Conservation (phyloP, 1,284 basidiomycete genomes). For the Fomitopsis pinicola region DNA sequence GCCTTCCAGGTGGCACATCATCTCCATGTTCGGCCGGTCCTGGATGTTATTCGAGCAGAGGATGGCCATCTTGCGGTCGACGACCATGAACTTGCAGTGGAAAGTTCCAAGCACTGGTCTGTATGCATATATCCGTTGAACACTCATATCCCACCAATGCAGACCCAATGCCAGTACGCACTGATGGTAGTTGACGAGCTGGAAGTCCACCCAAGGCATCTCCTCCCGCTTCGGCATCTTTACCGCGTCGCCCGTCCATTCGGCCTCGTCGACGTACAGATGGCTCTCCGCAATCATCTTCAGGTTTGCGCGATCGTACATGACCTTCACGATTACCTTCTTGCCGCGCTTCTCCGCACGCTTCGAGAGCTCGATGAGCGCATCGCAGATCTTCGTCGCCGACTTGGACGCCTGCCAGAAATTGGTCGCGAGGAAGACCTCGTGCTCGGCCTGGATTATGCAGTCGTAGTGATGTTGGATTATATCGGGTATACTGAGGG, state of each 20-base stretch:
- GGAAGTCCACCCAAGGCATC: constrained; percentile 57
- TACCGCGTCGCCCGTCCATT: constrained; percentile 42
- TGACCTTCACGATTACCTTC: constrained; percentile 56
- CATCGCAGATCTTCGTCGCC: constrained; percentile 47
- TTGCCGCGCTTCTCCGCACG: constrained; percentile 39
- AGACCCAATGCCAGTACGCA: constrained; percentile 8
- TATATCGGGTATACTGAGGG: constrained; percentile 51
- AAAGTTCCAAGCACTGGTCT: constrained; percentile 67
- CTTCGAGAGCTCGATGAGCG: constrained; percentile 51
- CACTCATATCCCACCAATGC: neutral
- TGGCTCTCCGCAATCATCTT: constrained; percentile 57
- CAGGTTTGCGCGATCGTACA: constrained; percentile 66
- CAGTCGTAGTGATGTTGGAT: constrained; percentile 50
- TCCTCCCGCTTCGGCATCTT: constrained; percentile 54
- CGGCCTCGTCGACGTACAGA: constrained; percentile 43
- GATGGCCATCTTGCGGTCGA: constrained; percentile 70
- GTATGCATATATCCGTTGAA: neutral
- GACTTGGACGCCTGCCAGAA: constrained; percentile 49
- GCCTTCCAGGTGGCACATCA: constrained; percentile 38
- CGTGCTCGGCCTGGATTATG: constrained; percentile 49
- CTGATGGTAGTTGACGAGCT: constrained; percentile 52
- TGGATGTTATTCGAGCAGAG: constrained; percentile 79
- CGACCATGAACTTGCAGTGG: constrained; percentile 75
- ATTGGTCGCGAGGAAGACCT: constrained; percentile 57
- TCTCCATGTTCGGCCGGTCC: constrained; percentile 63